Base-by-base conservation (phyloP, 306 rosid genomes). In the Cucurbita ficifolia region DNA sequence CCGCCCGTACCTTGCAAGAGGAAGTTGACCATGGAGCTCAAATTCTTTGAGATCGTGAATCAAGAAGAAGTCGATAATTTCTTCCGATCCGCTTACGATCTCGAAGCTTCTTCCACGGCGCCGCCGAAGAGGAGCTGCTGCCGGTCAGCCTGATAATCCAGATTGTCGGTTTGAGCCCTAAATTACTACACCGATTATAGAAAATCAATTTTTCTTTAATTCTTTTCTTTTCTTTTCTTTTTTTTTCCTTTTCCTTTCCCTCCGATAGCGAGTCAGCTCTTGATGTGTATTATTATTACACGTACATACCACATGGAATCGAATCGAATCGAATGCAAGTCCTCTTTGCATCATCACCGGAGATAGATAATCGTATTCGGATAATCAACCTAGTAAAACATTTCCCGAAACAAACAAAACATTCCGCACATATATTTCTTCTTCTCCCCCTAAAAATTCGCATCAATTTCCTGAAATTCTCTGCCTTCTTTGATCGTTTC, bases 41-140 rank as follows among this genome's bases (percentile, higher is more conserved):
- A 84, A 9, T 86, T 84, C 84, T 84, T 84, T 56, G 86, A 86
- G 78, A 79, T 61, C 76, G 78, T 57, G 21, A 78, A 82, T 11
- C 76, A 76, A 0, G 88, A 84, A 9, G 90, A 86, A 56, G 83
- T 84, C 33, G 88, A 86, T 8, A 73, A 54, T 5, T 84, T 86
- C 74, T 84, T 86, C 86, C 73, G 84, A 76, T 83, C 88, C 53
- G 76, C 82, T 24, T 73, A 75, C 58, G 77, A 65, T 8, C 57
- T 53, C 77, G 75, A 49, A 17, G n/a, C 73, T 17, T 70, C 49
- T 53, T 3, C 70, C 51, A 18, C 49, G 16, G 70, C 70, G 51
- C 50, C 70, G 35, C 7, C 69, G 6, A 85, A 82, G 64, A 76
- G 85, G 63, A 67, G 11, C 54, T 67, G 72, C 54, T 42, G 72